These are phyloP conservation scores for Anisogramma anomala DNA, from an alignment of 2,329 filamentous ascomycete genomes.

Conservation along the genomic window DNA sequence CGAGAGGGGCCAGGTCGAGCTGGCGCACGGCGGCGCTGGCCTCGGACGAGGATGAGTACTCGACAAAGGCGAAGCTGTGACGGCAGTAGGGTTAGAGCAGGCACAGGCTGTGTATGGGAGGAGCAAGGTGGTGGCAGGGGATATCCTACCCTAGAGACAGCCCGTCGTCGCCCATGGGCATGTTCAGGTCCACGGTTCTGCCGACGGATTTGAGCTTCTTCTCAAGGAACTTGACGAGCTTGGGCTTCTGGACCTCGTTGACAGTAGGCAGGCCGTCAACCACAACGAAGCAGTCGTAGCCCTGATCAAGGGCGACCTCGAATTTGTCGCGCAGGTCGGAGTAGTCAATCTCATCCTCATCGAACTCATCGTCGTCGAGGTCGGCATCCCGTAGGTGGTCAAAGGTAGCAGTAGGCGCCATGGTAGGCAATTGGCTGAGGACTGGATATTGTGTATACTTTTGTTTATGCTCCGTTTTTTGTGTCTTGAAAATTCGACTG, in stretches of 20 bases:
- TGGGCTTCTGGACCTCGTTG: conserved; percentile 79
- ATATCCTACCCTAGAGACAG: conserved; percentile 68
- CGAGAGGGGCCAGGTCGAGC: conserved; percentile 75
- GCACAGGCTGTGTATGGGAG: conserved; percentile 9
- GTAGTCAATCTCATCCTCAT: conserved; percentile 89
- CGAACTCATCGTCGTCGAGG: conserved; percentile 72
- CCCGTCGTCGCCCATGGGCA: conserved; percentile 83
- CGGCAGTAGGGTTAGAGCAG: conserved; percentile 5
- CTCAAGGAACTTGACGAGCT: conserved; percentile 90
- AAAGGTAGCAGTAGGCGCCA: conserved; percentile 70
- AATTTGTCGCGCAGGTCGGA: conserved; percentile 90
- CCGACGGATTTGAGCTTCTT: conserved; percentile 85
- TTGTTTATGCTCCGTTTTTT: conserved; percentile 3
- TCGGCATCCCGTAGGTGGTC: conserved; percentile 87
- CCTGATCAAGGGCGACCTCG: conserved; percentile 90
- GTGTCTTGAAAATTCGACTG: background rate
- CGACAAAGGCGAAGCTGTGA: conserved; percentile 84
- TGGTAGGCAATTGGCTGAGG: conserved; percentile 38
- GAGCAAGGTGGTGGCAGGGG: background rate
- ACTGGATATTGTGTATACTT: conserved; percentile 5
- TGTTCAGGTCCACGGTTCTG: conserved; percentile 75
- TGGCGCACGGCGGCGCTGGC: conserved; percentile 80
- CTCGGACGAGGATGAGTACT: conserved; percentile 84
- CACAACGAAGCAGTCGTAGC: conserved; percentile 91
- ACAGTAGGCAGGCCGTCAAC: conserved; percentile 89